Evolutionary conservation across 164 flowering plant species (phyloP).

Genomic region (Buxus sempervirens): DNA sequence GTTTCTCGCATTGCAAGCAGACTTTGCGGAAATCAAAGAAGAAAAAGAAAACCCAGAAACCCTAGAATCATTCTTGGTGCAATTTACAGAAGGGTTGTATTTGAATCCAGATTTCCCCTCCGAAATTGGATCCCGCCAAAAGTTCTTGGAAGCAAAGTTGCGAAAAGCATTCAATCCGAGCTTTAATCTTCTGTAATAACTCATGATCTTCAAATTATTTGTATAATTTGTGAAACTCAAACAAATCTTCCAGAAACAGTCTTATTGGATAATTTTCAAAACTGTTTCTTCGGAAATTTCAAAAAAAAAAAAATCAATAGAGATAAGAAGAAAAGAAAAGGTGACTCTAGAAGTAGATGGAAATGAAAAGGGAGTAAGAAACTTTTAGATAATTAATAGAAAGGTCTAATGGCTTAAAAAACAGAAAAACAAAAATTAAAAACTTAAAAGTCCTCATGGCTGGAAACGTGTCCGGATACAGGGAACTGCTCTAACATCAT

Average conservation of each 20-base stretch:
- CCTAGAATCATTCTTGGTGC: constrained; percentile 13
- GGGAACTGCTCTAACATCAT: too few species aligned
- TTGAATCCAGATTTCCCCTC: neutral
- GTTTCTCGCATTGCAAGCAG: neutral
- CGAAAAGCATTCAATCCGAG: constrained; percentile 30
- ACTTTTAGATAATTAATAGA: too few species aligned
- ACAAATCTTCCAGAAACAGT: neutral
- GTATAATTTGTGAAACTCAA: neutral
- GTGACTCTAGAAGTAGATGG: too few species aligned
- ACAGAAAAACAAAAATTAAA: too few species aligned
- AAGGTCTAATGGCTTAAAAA: too few species aligned
- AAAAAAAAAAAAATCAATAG: too few species aligned
- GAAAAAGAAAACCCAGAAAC: constrained; percentile 24
- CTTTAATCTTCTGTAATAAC: constrained; percentile 31
- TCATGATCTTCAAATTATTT: constrained; percentile 24
- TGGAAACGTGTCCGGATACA: too few species aligned
- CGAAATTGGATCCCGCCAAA: constrained; percentile 8
- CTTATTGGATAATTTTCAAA: too few species aligned
- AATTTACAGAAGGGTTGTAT: constrained; percentile 1
- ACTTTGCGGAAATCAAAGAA: constrained; percentile 22
- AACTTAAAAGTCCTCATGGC: too few species aligned
- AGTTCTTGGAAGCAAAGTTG: constrained; percentile 22
- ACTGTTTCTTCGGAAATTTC: too few species aligned
- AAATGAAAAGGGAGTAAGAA: too few species aligned
- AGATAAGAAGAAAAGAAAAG: too few species aligned